Base-by-base conservation (phyloP, 352 stramenopile species). In the Phytophthora cactorum region DNA sequence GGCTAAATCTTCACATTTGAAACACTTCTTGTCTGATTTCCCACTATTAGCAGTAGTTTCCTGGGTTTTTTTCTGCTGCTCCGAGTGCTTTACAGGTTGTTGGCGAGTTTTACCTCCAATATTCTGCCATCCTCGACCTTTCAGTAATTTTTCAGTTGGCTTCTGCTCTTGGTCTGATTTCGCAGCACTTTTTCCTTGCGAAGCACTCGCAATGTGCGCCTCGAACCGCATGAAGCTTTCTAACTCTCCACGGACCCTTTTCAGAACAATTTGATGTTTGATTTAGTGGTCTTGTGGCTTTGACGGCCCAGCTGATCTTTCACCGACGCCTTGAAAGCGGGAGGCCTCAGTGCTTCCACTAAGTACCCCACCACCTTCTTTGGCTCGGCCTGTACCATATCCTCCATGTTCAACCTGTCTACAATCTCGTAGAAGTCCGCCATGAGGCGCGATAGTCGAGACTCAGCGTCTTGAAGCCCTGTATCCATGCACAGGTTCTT, bases 401-500 rank as follows among this genome's bases (percentile, higher is more conserved):
- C 25, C 10, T 52, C 45, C 45, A 34, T 36, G 39, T 58, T 68
- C 5, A 68, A 12, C 17, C 27, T 12, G 14, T 68, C 61, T 1
- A 62, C 12, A 4, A 62, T 68, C 4, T 62, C 51, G 25, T 61
- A 67, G 32, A 55, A 60, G 0, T 61, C 4, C 14, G 39, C 34
- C 51, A 68, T 61, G 1, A 56, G 27, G 2, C 60, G 12, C 1
- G 60, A 68, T 1, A 68, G 10, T 6, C 60, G 43, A n/a, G 52
- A 57, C 27, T 68, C 52, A 9, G 60, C 34, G 15, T 62, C 60
- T 44, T 57, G 60, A 17, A 63, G 8, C 1, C 29, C 9, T 0
- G 11, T 46, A 12, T 63, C 22, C 43, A 68, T 61, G 46, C 43
- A 62, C 6, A 57, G 43, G 5, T 22, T 45, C 27, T 58, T 66